Evolutionary conservation across 495 filamentous ascomycete genomes (phyloP).

Genomic region (Penicillium nucicola): DNA sequence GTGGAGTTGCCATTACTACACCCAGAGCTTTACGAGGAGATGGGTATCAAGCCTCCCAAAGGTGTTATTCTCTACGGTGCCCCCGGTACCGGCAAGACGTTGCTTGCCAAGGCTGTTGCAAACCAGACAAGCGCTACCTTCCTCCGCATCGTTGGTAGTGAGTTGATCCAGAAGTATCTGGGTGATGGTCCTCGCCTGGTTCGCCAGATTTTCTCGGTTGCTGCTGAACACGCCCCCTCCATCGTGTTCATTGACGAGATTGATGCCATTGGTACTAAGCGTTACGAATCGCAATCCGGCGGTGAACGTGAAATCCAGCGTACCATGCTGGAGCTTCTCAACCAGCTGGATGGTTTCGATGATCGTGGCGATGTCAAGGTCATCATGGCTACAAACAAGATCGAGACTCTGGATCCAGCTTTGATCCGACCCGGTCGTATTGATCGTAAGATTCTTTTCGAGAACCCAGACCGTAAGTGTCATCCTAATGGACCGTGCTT

Average conservation of each 20-base stretch:
- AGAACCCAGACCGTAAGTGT: slow-evolving; percentile 90
- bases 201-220: slow-evolving; percentile 96
- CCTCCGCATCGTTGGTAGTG: slow-evolving; percentile 94
- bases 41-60: slow-evolving; percentile 99
- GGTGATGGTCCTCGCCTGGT: slow-evolving; percentile 94
- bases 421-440: slow-evolving; percentile 97
- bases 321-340: slow-evolving; percentile 97
- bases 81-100: slow-evolving; percentile 94
- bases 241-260: slow-evolving; percentile 99
- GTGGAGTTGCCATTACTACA: slow-evolving; percentile 95
- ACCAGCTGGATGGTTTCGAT: slow-evolving; percentile 98
- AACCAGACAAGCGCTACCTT: slow-evolving; percentile 99
- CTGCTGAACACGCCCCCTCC: slow-evolving; percentile 91
- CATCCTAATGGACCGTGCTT: neutral
- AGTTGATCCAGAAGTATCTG: slow-evolving; percentile 98
- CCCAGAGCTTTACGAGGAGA: slow-evolving; percentile 98
- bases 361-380: slow-evolving; percentile 99
- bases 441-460: slow-evolving; percentile 98
- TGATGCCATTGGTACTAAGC: slow-evolving; percentile 98
- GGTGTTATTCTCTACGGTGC: slow-evolving; percentile 99
- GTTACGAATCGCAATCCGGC: slow-evolving; percentile 95
- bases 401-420: slow-evolving; percentile 94
- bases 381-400: slow-evolving; percentile 99
- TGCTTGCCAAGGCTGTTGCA: slow-evolving; percentile 95
- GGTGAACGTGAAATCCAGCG: slow-evolving; percentile 97